Evolutionary conservation across 371 early-diverging fungal genomes (phyloP), one percentile per base, ranked within the genome.

Genomic region (Haplosporangium sp.): DNA sequence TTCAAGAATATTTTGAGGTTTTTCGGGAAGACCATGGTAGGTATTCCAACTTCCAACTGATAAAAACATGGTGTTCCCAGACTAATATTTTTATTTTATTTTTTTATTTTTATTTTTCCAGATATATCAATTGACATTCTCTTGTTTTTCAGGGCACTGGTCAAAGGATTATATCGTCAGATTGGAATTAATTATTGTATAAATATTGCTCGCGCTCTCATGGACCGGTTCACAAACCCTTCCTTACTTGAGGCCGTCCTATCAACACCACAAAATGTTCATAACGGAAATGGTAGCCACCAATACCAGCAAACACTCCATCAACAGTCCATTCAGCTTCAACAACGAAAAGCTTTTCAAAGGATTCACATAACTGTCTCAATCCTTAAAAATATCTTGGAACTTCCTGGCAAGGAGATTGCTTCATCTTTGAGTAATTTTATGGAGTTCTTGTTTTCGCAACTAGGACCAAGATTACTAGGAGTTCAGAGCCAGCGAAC

Each of bases 1-100:
- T 71, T 1, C 74, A 74, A 52, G 74, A 79, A n/a, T 71, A 52
- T 20, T 79, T 79, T 52, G 74, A 79, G 17, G 45, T 71, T 35
- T 79, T 71, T 52, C 57, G 53, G 27, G 81, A 79, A 15, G 81
- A 79, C 20, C 81, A 74, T 48, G 81, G 81, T 79, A 71, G 9
- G 72, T 10, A 3, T 10, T 34, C 27, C 27, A 27, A 27, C 27
- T 27, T 27, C 27, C 27, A 27, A 27, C 27, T 27, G 27, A 27
- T 27, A 27, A 27, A 27, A 27, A 27, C 27, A 27, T 27, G 27
- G 27, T 27, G 27, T 27, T 27, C 27, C 17, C n/a, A 39, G 59
- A 27, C 38, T 61, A 37, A 27, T 27, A 27, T 27, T 27, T 27
- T 27, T 27, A 27, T 27, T 27, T 27, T 27, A 27, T 27, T 27